Conservation (phyloP, 768 basidiomycete genomes). For the Gelatoporia subvermispora region DNA sequence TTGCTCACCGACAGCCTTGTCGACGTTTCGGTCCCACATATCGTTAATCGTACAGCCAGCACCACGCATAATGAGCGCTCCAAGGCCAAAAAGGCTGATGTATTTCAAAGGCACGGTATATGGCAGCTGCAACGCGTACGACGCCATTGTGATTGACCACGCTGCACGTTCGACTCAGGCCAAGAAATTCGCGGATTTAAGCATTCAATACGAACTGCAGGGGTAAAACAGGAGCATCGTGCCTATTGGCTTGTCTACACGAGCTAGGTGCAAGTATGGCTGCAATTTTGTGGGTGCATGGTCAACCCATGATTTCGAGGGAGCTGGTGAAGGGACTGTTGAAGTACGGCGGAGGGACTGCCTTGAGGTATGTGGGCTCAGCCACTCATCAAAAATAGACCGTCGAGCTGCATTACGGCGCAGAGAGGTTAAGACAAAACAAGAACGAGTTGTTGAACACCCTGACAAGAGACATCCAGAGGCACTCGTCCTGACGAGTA, state of each 20-base stretch:
- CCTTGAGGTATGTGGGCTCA: no score
- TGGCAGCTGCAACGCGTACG: constrained; percentile 71
- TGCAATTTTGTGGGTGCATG: constrained; percentile 49
- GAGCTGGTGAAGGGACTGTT: constrained; percentile 3
- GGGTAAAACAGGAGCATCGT: constrained; percentile 90
- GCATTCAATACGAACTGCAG: constrained; percentile 59
- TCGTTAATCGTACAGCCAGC: constrained; percentile 99
- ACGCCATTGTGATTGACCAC: constrained; percentile 98
- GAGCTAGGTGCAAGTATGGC: constrained; percentile 83
- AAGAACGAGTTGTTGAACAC: no score
- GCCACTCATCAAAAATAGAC: no score
- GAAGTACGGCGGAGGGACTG: background rate
- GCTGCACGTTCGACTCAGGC: constrained; percentile 41
- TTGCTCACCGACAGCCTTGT: constrained; percentile 80
- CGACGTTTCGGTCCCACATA: constrained; percentile 93
- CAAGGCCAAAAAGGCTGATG: constrained; percentile 78
- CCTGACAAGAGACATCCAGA: no score
- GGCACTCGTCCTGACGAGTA: no score
- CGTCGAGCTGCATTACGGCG: no score
- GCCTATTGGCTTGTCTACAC: constrained; percentile 96
- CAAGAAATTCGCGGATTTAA: background rate
- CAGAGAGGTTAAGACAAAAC: no score
- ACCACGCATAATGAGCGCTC: constrained; percentile 93
- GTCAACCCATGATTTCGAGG: constrained; percentile 58
- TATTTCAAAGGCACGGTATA: constrained; percentile 68